Percentiles rank a stretch among this genome's conserved stretches.
Evolutionary conservation across 2,329 filamentous ascomycete genomes (phyloP).

Genomic region (Camptophora hylomeconis): DNA sequence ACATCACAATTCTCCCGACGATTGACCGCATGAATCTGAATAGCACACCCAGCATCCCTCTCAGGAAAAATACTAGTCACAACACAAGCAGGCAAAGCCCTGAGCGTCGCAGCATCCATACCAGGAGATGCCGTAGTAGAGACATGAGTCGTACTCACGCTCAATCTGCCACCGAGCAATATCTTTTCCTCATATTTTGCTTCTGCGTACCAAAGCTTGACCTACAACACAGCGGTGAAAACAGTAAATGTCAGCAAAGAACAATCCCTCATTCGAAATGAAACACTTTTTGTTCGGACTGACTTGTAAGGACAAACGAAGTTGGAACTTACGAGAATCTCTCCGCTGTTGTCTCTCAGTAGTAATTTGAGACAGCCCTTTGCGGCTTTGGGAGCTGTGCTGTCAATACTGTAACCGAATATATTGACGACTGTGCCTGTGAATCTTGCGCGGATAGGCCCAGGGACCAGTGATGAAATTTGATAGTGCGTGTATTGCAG

Average conservation of each 20-base stretch:
- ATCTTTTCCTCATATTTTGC: constrained; percentile 17
- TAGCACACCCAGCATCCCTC: constrained; percentile 34
- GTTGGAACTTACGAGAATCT: constrained; percentile 15
- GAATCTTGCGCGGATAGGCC: constrained; percentile 14
- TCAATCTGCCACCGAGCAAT: constrained; percentile 26
- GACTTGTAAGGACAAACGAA: too few relatives aligned
- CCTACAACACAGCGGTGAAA: too few relatives aligned
- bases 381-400: constrained; percentile 9
- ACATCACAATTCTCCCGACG: too few relatives aligned
- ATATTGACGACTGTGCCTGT: constrained; percentile 19
- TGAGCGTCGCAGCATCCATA: constrained; percentile 28
- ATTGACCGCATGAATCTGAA: too few relatives aligned
- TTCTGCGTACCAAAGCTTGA: constrained; percentile 19
- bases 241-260: too few relatives aligned
- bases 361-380: constrained; percentile 18
- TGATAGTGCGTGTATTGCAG: constrained; percentile 13
- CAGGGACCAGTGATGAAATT: constrained; percentile 16
- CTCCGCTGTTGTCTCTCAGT: constrained; percentile 18
- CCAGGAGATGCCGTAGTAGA: constrained; percentile 16
- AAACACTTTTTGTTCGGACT: background rate
- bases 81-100: too few relatives aligned
- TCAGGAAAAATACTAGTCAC: constrained; percentile 41
- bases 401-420: constrained; percentile 9
- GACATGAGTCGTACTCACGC: constrained; percentile 38
- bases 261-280: background rate